phyloP scores from a whole-genome alignment of 345 rosid species.

The Moringa oleifera region DNA sequence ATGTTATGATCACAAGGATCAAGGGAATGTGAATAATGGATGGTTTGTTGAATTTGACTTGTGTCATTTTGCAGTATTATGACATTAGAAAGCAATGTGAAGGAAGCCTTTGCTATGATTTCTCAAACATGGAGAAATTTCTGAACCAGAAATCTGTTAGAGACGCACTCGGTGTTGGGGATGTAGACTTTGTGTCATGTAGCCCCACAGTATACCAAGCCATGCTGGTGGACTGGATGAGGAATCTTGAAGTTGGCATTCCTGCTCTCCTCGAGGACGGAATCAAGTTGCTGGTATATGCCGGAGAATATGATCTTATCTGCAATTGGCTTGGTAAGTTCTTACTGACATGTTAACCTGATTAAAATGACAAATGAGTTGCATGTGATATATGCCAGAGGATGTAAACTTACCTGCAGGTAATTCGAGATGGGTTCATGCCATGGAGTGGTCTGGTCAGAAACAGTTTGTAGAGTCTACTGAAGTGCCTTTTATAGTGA shows the following conservation, averaged over 20 bases:
- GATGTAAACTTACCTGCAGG: conserved; percentile 36
- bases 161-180: conserved; percentile 80
- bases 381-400: not conserved
- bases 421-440: conserved; percentile 98
- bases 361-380: not conserved
- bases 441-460: conserved; percentile 96
- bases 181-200: conserved; percentile 84
- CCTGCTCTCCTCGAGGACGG: conserved; percentile 94
- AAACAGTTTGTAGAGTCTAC: conserved; percentile 52
- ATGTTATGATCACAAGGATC: not conserved
- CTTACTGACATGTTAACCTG: not conserved
- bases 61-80: conserved; percentile 59
- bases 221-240: conserved; percentile 95
- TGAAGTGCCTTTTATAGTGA: conserved; percentile 65
- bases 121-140: conserved; percentile 96
- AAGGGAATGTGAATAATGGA: too few species aligned
- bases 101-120: conserved; percentile 92
- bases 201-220: conserved; percentile 79
- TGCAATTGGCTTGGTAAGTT: conserved; percentile 98
- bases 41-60: not conserved
- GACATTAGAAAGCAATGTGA: conserved; percentile 88
- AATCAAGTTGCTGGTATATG: conserved; percentile 80
- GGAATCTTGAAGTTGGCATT: conserved; percentile 88
- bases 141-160: conserved; percentile 64
- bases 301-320: conserved; percentile 98